Percentiles rank a stretch among this genome's conserved stretches.
Evolutionary conservation across 2,329 filamentous ascomycete genomes (phyloP).

Genomic region (Ascomycota sp.): DNA sequence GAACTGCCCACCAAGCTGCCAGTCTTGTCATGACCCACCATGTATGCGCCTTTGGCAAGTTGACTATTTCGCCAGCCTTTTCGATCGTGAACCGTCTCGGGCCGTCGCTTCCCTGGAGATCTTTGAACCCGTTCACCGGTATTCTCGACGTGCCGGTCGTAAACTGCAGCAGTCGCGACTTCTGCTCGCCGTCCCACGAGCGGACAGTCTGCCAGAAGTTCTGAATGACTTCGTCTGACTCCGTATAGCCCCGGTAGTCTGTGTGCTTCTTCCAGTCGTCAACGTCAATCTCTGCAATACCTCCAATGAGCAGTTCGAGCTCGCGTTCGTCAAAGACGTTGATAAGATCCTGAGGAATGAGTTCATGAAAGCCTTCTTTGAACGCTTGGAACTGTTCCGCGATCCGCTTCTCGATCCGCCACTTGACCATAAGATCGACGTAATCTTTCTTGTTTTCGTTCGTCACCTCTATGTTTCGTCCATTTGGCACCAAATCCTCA

Average conservation of each 20-base stretch:
- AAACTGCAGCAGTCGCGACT: conserved; percentile 86
- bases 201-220: conserved; percentile 98
- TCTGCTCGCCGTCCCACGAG: conserved; percentile 94
- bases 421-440: conserved; percentile 93
- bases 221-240: conserved; percentile 88
- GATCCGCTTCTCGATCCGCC: conserved; percentile 96
- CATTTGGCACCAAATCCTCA: conserved; percentile 78
- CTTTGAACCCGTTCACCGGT: conserved; percentile 97
- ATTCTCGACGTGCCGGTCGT: conserved; percentile 94
- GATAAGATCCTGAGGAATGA: conserved; percentile 87
- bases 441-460: conserved; percentile 99
- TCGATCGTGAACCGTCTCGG: conserved; percentile 93
- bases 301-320: conserved; percentile 83
- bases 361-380: conserved; percentile 88
- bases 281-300: conserved; percentile 98
- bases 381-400: conserved; percentile 97
- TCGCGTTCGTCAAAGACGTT: conserved; percentile 98
- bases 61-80: conserved; percentile 76
- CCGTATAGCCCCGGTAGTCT: conserved; percentile 94
- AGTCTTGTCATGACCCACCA: conserved; percentile 40
- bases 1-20: not conserved
- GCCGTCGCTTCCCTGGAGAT: conserved; percentile 89
- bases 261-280: conserved; percentile 99
- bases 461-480: conserved; percentile 81
- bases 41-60: conserved; percentile 90